Evolutionary conservation across 1,284 basidiomycete genomes (phyloP).

Genomic region (Austroboletus rostrupii): DNA sequence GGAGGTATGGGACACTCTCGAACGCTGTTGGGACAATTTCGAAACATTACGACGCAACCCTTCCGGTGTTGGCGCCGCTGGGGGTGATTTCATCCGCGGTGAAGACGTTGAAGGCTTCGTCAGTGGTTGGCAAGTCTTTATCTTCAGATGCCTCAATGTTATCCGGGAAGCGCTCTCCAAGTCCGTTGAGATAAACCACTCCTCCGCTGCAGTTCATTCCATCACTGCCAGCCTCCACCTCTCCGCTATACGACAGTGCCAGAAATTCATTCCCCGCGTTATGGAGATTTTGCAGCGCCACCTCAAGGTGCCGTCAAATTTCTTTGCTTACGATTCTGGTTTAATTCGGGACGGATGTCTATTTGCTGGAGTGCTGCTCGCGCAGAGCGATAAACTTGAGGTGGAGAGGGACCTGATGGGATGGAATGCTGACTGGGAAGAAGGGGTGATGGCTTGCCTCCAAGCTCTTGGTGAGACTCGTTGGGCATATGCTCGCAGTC

Average conservation of each 20-base stretch:
- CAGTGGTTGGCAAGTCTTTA: slow-evolving; percentile 48
- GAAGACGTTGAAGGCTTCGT: slow-evolving; percentile 60
- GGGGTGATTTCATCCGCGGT: slow-evolving; percentile 41
- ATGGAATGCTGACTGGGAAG: slow-evolving; percentile 52
- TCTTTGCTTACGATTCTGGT: slow-evolving; percentile 81
- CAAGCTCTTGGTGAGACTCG: slow-evolving; percentile 72
- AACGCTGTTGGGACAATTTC: slow-evolving; percentile 77
- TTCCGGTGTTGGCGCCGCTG: slow-evolving; percentile 30
- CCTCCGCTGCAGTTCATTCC: slow-evolving; percentile 23
- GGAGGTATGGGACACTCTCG: slow-evolving; percentile 78
- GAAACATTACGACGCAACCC: slow-evolving; percentile 51
- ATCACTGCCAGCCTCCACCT: slow-evolving; percentile 39
- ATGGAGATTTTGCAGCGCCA: slow-evolving; percentile 61
- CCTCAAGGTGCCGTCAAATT: slow-evolving; percentile 39
- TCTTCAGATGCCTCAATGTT: slow-evolving; percentile 50
- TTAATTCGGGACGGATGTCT: slow-evolving; percentile 77
- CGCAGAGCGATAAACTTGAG: slow-evolving; percentile 41
- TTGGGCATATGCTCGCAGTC: slow-evolving; percentile 75
- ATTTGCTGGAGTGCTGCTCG: slow-evolving; percentile 72
- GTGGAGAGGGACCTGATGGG: slow-evolving; percentile 41
- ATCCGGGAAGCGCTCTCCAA: slow-evolving; percentile 32
- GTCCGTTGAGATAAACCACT: not conserved
- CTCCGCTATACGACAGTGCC: slow-evolving; percentile 47
- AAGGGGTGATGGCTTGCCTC: slow-evolving; percentile 69
- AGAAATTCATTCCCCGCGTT: slow-evolving; percentile 52